Evolutionary conservation across 495 filamentous ascomycete species (phyloP), one percentile per base, ranked within the genome.

Genomic region (Xylaria acuta): DNA sequence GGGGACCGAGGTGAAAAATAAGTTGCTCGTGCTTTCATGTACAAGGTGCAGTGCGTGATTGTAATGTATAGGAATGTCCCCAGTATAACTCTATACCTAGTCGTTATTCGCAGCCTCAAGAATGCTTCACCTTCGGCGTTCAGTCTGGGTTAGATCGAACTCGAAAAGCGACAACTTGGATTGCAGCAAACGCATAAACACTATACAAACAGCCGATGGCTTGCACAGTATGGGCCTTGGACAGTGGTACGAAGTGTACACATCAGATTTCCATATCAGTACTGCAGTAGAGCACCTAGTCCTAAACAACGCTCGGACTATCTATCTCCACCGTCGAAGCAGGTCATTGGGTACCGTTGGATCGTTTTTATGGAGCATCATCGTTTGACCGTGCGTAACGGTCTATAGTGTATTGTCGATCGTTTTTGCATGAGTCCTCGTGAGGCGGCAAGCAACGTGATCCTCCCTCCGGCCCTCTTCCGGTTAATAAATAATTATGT

Each of bases 241-340:
- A 14, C 11, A 43, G 16, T 47, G 16, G 16, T 47, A 5, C 36
- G 36, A 3, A 38, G n/a, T 38, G 36, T 38, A 38, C 36, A 7
- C 36, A 38, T 38, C 36, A 38, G 36, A 38, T 38, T 38, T 38
- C 7, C 36, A 38, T 38, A 38, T 38, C n/a, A n/a, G n/a, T n/a
- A n/a, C n/a, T 7, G 36, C 3, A 38, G 3, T 38, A 38, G 36
- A n/a, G 12, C 6, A 0, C 20, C 5, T n/a, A 6, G 45, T 54
- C 25, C 51, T 16, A 27, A 54, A 30, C 53, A 32, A 12, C 58
- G 58, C 58, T 60, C 34, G 34, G 58, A 60, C 58, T 60, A 12
- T 60, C 18, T 4, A 22, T 11, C 58, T 40, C 58, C 58, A 60
- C 58, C 16, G 27, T 34, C 3, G 51, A 54, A 25, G 51, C 51